Percentiles rank a stretch among this genome's conserved stretches.
Conservation (phyloP, 345 rosid genomes). For the Sisymbrium irio region DNA sequence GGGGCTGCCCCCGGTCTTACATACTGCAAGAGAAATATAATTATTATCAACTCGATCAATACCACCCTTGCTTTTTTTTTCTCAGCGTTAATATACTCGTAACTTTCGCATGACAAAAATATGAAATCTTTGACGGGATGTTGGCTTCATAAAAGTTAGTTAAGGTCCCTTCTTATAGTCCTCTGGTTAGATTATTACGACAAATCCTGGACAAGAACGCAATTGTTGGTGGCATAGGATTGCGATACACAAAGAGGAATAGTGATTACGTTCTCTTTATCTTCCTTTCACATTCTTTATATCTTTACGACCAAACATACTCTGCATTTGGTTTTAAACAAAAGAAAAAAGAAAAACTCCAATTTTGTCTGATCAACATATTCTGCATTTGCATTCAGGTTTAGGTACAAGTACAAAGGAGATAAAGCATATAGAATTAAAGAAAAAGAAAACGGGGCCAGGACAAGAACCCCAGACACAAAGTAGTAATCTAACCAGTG, state of each 20-base stretch:
- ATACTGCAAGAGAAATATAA: slow-evolving; percentile 66
- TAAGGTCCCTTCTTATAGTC: slow-evolving; percentile 15
- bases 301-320: slow-evolving; percentile 10
- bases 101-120: slow-evolving; percentile 9
- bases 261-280: slow-evolving; percentile 1
- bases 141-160: slow-evolving; percentile 17
- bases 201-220: neutral
- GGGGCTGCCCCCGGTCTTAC: slow-evolving; percentile 95
- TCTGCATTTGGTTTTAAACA: neutral
- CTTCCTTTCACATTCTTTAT: slow-evolving; percentile 19
- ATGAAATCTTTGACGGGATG: slow-evolving; percentile 1
- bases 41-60: slow-evolving; percentile 25
- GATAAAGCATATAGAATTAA: slow-evolving; percentile 5
- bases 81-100: neutral
- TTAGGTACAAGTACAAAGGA: slow-evolving; percentile 39
- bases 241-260: slow-evolving; percentile 1
- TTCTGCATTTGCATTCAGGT: slow-evolving; percentile 33
- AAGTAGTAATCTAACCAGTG: slow-evolving; percentile 31
- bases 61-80: slow-evolving; percentile 3
- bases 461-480: slow-evolving; percentile 25
- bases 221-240: neutral
- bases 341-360: slow-evolving; percentile 15
- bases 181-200: neutral
- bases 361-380: slow-evolving; percentile 14
- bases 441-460: slow-evolving; percentile 9